Conservation (phyloP, 139 green algal genomes). For the Pseudopediastrum boryanum region DNA sequence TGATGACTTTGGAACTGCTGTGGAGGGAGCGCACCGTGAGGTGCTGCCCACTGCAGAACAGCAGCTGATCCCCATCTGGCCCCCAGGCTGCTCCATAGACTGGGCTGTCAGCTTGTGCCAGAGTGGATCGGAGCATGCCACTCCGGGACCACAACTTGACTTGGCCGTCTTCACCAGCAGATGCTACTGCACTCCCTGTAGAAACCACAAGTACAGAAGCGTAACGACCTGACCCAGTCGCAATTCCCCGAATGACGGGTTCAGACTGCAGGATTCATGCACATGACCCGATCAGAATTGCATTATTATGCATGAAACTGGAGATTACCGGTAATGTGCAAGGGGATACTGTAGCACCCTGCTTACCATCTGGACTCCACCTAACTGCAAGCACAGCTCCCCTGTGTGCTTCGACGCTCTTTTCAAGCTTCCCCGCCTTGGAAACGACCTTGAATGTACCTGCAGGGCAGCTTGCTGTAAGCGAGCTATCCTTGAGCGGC, state of each 20-base stretch:
- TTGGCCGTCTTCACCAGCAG: constrained; percentile 78
- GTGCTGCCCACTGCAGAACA: constrained; percentile 59
- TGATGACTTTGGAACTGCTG: neutral
- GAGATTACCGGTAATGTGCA: no score
- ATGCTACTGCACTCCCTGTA: constrained; percentile 76
- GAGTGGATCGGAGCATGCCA: constrained; percentile 79
- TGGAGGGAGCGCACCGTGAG: constrained; percentile 51
- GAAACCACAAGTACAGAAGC: no score
- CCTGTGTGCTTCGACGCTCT: constrained; percentile 72
- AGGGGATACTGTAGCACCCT: neutral
- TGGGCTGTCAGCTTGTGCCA: constrained; percentile 59
- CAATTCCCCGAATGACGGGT: no score
- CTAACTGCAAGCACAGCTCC: constrained; percentile 68
- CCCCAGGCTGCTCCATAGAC: constrained; percentile 75
- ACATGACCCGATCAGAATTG: no score
- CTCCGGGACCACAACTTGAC: constrained; percentile 82
- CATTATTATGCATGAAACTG: no score
- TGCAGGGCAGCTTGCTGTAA: constrained; percentile 27
- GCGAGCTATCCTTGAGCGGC: no score
- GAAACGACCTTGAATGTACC: constrained; percentile 72
- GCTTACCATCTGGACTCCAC: constrained; percentile 77
- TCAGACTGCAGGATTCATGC: no score
- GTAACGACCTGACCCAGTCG: no score
- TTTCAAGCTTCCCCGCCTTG: constrained; percentile 66
- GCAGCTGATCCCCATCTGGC: constrained; percentile 63